Percentiles rank a stretch among this genome's conserved stretches.
Evolutionary conservation across 192 early-diverging fungal genomes (phyloP).

Genomic region (Coemansia sp.): DNA sequence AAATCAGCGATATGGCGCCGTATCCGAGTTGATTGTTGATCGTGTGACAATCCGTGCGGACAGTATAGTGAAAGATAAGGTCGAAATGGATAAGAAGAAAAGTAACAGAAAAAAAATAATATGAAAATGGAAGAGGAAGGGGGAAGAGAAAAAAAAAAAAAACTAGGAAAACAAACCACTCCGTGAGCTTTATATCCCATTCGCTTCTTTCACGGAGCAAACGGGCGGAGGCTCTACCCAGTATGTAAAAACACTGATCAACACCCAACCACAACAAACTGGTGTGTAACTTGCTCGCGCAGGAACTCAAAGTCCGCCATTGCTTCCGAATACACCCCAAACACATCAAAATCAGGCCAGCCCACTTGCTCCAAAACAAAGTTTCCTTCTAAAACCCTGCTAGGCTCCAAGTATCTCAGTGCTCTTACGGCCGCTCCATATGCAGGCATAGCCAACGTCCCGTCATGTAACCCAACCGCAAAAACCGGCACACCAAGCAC

Average conservation of each 20-base stretch:
- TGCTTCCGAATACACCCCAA: constrained; percentile 22
- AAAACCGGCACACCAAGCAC: constrained; percentile 74
- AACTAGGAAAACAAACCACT: neutral
- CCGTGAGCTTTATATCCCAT: neutral
- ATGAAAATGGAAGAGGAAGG: neutral
- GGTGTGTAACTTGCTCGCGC: constrained; percentile 12
- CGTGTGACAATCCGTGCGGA: neutral
- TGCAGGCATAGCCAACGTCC: constrained; percentile 43
- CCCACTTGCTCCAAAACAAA: constrained; percentile 21
- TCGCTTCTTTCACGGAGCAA: neutral
- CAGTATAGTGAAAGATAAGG: neutral
- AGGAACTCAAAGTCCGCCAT: constrained; percentile 39
- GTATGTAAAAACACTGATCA: neutral
- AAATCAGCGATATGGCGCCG: constrained; percentile 17
- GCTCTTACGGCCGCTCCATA: constrained; percentile 43
- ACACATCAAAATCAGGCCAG: constrained; percentile 10
- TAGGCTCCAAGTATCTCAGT: neutral
- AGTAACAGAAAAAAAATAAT: constrained; percentile 4
- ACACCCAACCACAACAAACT: neutral
- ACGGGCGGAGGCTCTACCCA: neutral
- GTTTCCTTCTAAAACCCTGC: neutral
- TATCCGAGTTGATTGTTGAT: constrained; percentile 24
- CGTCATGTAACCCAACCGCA: constrained; percentile 19
- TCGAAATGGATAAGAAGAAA: constrained; percentile 13
- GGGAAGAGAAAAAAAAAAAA: neutral